Base-by-base conservation (phyloP, 2,329 filamentous ascomycete genomes). In the Penicillium palitans region DNA sequence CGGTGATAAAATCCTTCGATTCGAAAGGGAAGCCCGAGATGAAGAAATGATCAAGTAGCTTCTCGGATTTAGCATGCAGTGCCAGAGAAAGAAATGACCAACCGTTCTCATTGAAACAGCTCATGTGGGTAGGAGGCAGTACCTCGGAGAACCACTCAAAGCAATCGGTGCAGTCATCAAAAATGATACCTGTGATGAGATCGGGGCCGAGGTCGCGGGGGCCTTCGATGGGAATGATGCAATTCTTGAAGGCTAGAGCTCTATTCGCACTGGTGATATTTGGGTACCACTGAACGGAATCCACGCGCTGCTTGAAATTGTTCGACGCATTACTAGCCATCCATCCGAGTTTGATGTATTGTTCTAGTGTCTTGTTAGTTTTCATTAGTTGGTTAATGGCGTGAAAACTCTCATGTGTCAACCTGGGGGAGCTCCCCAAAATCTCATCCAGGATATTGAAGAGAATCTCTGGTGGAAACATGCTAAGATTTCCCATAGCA, bases 51-150 rank as follows among this genome's bases (percentile, higher is more conserved):
- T 42, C 15, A 39, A 56, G 29, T 21, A 56, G 5, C 7, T 27
- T 56, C 12, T 17, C 31, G 3, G 54, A 24, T 17, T 24, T 45
- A 12, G 44, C 39, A 19, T 58, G 21, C 2, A 55, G 8, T 12
- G 52, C 59, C 17, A 66, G 49, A 41, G 62, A 35, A 12, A 57
- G 27, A 35, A 60, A 65, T 6, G 42, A 50, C 65, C 63, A 65
- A 15, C 63, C 63, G 8, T 33, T 33, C 33, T 59, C 31, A 27
- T 66, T 67, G 31, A 52, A 59, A 21, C 57, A 52, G 42, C 29
- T 33, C 31, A 25, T 41, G 9, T 5, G 47, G 12, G 3, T 35
- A 24, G 9, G 37, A 39, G 54, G 48, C 13, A 57, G 13, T 3
- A 40, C 15, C 3, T 45, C 19, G 7, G 58, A 44, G 5, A 65